Conservation (phyloP, 441 rosid species). For the Gossypium schwendimanii region DNA sequence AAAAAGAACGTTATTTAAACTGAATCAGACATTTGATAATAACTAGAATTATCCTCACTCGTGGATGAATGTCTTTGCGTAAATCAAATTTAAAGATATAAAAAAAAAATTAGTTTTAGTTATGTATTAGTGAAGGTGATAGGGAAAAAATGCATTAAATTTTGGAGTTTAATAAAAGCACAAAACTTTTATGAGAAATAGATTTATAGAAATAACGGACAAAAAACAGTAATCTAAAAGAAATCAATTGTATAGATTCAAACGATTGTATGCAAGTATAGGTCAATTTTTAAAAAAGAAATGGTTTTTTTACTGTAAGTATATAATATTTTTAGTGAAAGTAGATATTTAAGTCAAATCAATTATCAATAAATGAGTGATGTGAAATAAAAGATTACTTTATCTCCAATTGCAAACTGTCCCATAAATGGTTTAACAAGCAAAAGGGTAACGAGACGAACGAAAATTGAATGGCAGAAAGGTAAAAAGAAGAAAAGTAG, state of each 20-base stretch:
- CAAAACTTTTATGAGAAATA: background rate
- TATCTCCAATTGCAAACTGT: background rate
- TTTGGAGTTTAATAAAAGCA: background rate
- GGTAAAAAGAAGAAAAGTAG: background rate
- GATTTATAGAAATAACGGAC: background rate
- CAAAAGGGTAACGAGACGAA: background rate
- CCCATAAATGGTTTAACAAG: background rate
- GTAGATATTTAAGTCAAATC: no score
- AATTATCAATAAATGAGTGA: background rate
- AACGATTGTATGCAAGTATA: background rate
- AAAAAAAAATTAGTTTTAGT: background rate
- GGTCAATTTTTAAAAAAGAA: background rate
- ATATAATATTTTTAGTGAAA: no score
- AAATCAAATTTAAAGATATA: background rate
- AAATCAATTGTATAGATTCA: background rate
- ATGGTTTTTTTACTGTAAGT: background rate
- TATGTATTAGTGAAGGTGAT: background rate
- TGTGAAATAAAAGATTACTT: background rate
- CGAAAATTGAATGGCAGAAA: background rate
- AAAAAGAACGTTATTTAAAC: background rate
- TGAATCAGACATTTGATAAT: background rate
- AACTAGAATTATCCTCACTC: background rate
- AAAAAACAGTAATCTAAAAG: background rate
- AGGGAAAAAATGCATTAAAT: background rate
- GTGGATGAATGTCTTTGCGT: background rate